Percentiles rank a stretch among this genome's conserved stretches.
Evolutionary conservation across 1,284 basidiomycete species (phyloP).

Genomic region (Tylopilus orsonianus): DNA sequence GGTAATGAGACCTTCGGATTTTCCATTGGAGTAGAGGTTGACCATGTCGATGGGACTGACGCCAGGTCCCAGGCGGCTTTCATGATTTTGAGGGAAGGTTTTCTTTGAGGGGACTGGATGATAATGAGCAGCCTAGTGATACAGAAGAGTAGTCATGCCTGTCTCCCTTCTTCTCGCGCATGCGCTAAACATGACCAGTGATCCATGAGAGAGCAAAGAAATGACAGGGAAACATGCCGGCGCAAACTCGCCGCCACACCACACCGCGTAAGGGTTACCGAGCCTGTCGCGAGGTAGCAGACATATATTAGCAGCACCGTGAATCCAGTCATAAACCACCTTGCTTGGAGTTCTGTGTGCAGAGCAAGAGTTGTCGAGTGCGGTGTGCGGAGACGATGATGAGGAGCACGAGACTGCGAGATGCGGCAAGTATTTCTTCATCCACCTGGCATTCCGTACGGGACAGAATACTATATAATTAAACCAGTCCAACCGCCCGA

Average conservation of each 20-base stretch:
- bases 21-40: constrained; percentile 55
- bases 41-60: constrained; percentile 55
- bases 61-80: constrained; percentile 49
- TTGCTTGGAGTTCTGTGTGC: constrained; percentile 35
- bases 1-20: constrained; percentile 45
- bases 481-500: constrained; percentile 68
- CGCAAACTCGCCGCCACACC: constrained; percentile 71
- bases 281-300: constrained; percentile 73
- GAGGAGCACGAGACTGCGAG: constrained; percentile 40
- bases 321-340: constrained; percentile 75
- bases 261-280: constrained; percentile 72
- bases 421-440: constrained; percentile 67
- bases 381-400: constrained; percentile 23
- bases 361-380: constrained; percentile 23
- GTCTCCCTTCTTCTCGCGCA: no score
- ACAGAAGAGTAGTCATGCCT: not conserved
- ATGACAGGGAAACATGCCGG: constrained; percentile 34
- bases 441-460: constrained; percentile 48
- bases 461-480: not conserved
- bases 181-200: no score
- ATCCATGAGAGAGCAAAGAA: no score
- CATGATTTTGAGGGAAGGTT: constrained; percentile 38
- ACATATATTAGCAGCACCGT: constrained; percentile 81
- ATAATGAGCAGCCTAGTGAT: not conserved
- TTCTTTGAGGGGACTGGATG: constrained; percentile 41